A percentile compares a stretch with the other conserved stretches of the same genome.
These are phyloP conservation scores for Blastobotrys peoriensis DNA, from an alignment of 805 yeast genomes.

Conservation along the genomic window DNA sequence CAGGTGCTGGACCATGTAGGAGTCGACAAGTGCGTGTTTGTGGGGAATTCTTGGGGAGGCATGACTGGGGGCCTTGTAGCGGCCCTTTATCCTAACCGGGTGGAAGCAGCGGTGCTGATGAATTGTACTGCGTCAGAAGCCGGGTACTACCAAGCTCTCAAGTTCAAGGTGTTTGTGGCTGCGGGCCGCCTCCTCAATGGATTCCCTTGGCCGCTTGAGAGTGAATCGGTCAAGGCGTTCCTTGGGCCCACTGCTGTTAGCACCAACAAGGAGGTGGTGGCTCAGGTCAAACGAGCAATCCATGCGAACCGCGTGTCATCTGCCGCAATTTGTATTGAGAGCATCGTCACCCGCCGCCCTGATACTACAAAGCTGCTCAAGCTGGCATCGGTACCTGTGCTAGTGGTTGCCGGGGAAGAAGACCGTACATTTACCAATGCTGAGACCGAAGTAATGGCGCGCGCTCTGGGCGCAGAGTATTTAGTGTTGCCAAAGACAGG, in stretches of 20 bases:
- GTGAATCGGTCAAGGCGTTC: slow-evolving; percentile 3
- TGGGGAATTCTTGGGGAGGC: slow-evolving; percentile 11
- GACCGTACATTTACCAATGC: slow-evolving; percentile 4
- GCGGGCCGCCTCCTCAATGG: neutral
- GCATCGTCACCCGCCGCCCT: slow-evolving; percentile 6
- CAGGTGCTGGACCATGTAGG: too few species aligned
- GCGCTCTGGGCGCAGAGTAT: neutral
- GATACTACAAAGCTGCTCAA: slow-evolving; percentile 3
- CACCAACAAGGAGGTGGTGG: neutral
- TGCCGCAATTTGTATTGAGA: neutral
- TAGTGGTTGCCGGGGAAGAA: slow-evolving; percentile 8
- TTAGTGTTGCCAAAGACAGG: too few species aligned
- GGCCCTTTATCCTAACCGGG: slow-evolving; percentile 4
- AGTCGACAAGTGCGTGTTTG: too few species aligned
- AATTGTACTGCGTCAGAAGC: slow-evolving; percentile 9
- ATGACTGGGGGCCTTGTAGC: slow-evolving; percentile 4
- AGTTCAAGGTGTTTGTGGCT: neutral
- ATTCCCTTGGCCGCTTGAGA: slow-evolving; percentile 1
- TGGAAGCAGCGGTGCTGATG: slow-evolving; percentile 5
- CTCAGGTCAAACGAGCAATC: slow-evolving; percentile 1
- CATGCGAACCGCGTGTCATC: neutral
- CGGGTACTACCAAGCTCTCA: slow-evolving; percentile 1
- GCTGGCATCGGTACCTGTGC: slow-evolving; percentile 1
- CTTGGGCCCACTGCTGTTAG: slow-evolving; percentile 2
- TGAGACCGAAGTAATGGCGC: slow-evolving; percentile 2